Evolutionary conservation across 1,139 yeast genomes (phyloP).

Genomic region (Yamadazyma taylorii): DNA sequence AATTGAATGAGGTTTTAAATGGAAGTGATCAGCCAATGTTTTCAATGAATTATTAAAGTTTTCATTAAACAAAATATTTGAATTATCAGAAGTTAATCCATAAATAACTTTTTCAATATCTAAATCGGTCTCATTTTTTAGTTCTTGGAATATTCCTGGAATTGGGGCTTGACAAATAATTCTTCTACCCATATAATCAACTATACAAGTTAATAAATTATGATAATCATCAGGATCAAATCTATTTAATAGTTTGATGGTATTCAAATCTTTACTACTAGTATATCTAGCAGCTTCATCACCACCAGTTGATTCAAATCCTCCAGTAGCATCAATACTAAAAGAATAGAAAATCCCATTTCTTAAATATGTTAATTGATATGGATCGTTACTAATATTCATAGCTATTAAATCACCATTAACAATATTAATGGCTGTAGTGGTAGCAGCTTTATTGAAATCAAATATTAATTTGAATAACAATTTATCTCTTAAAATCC

Average conservation of each 20-base stretch:
- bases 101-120: slow-evolving; percentile 58
- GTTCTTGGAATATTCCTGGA: slow-evolving; percentile 82
- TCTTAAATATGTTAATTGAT: slow-evolving; percentile 67
- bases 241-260: slow-evolving; percentile 68
- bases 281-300: slow-evolving; percentile 85
- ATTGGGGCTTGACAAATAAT: slow-evolving; percentile 93
- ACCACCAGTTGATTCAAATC: slow-evolving; percentile 69
- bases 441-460: slow-evolving; percentile 72
- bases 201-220: slow-evolving; percentile 75
- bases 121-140: slow-evolving; percentile 28
- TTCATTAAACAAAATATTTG: slow-evolving; percentile 46
- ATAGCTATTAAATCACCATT: slow-evolving; percentile 76
- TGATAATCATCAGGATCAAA: slow-evolving; percentile 65
- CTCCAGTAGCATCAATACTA: slow-evolving; percentile 72
- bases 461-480: slow-evolving; percentile 73
- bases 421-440: slow-evolving; percentile 76
- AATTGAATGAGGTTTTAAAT: slow-evolving; percentile 68
- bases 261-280: slow-evolving; percentile 73
- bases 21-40: slow-evolving; percentile 72
- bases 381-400: slow-evolving; percentile 67
- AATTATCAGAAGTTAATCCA: slow-evolving; percentile 69
- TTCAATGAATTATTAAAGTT: slow-evolving; percentile 56
- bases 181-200: slow-evolving; percentile 88
- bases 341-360: slow-evolving; percentile 86
- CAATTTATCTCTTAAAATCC: slow-evolving; percentile 74